Conservation (phyloP, 78 protist genomes). For the Cavenderia fasciculata region DNA sequence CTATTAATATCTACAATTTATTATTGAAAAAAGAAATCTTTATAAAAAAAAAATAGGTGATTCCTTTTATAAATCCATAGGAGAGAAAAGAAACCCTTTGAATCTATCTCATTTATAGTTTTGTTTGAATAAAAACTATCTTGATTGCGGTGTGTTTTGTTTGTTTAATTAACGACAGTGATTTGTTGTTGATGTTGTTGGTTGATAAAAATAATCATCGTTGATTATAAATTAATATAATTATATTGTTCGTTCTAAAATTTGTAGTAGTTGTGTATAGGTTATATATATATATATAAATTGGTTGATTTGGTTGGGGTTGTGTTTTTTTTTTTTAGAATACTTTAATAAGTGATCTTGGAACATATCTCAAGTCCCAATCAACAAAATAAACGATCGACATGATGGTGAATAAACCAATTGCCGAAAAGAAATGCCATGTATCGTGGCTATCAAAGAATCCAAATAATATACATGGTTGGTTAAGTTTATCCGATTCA, state of each 20-base stretch:
- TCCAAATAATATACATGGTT: constrained; percentile 56
- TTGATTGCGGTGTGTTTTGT: no score
- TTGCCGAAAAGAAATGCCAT: constrained; percentile 60
- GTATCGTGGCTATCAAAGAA: constrained; percentile 63
- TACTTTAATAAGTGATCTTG: constrained; percentile 55
- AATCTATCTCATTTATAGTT: no score
- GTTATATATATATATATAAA: neutral
- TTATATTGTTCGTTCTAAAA: neutral
- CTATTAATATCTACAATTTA: no score
- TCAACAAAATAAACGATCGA: constrained; percentile 61
- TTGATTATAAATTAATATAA: neutral
- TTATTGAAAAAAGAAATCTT: no score
- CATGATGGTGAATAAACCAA: constrained; percentile 58
- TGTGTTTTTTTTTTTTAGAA: constrained; percentile 9
- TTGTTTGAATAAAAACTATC: no score
- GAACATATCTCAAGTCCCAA: constrained; percentile 40
- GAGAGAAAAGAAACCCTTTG: no score
- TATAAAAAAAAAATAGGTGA: no score
- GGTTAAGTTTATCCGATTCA: constrained; percentile 31
- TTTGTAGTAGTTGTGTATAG: neutral
- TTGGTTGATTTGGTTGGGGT: neutral
- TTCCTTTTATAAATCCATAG: no score
- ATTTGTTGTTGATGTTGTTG: no score
- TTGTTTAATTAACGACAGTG: no score
- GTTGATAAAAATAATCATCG: neutral